Percentiles rank a stretch among this genome's conserved stretches.
Evolutionary conservation across 106 monocot genomes (phyloP).

Genomic region (Dendrobium nobile): DNA sequence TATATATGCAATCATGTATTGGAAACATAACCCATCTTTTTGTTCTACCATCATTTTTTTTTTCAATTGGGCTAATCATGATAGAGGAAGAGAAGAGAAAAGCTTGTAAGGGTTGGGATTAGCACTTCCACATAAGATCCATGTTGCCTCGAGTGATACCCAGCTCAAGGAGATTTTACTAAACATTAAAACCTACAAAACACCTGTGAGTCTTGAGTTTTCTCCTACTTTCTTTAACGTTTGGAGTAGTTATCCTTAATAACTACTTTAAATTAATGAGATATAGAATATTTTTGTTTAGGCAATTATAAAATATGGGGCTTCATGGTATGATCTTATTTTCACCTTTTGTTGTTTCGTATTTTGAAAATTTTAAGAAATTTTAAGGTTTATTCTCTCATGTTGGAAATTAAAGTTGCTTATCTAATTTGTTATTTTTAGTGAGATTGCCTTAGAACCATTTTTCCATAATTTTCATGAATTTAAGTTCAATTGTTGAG

Average conservation of each 20-base stretch:
- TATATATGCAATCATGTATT: background rate
- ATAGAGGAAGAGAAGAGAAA: background rate
- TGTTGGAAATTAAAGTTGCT: background rate
- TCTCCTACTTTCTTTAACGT: background rate
- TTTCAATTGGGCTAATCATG: background rate
- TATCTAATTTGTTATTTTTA: background rate
- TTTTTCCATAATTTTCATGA: background rate
- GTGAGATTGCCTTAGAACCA: background rate
- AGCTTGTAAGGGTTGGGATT: constrained; percentile 6
- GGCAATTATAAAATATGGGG: constrained; percentile 37
- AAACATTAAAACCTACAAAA: constrained; percentile 25
- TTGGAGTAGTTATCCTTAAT: background rate
- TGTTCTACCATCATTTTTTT: background rate
- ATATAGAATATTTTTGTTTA: constrained; percentile 9
- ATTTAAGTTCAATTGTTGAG: background rate
- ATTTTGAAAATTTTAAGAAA: background rate
- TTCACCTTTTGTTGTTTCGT: background rate
- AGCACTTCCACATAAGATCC: constrained; percentile 8
- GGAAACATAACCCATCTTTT: background rate
- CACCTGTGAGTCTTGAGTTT: constrained; percentile 6
- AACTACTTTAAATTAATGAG: background rate
- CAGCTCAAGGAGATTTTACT: constrained; percentile 25
- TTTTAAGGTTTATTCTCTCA: background rate
- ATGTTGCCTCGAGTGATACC: constrained; percentile 11
- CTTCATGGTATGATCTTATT: constrained; percentile 27